Base-by-base conservation (phyloP, 768 basidiomycete species). In the Collybia sp. region DNA sequence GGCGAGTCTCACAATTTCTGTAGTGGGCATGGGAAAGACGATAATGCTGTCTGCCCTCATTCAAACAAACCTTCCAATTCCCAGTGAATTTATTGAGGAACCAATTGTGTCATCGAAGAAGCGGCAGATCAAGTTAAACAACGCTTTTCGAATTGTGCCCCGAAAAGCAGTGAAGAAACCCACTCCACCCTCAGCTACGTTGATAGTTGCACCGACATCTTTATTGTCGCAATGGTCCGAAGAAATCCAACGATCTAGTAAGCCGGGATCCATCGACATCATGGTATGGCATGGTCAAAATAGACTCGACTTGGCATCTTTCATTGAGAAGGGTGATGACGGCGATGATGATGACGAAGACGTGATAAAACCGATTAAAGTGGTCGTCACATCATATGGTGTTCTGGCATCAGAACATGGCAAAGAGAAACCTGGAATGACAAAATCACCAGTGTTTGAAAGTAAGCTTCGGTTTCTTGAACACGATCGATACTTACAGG, bases 1-100 rank as follows among this genome's bases (percentile, higher is more conserved):
- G 15, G 16, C 45, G 15, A 16, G 36, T 43, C 52, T 35, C 41
- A 38, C 42, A 33, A n/a, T 35, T 51, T 10, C 40, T 37, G 19
- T 42, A 91, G 89, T 93, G 91, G 91, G 91, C n/a, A 87, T 94
- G 81, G 92, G 92, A 6, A 94, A 94, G 68, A 92, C 91, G 1
- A 93, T 93, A 53, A 93, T 93, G 89, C 64, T 96, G 30, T 89
- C 93, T 1, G 83, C 91, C 9, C 77, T 96, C 43, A 87, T 96
- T 18, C 93, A 94, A 51, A 83, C 80, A 10, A 90, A 85, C 53
- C 77, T 74, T 39, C 25, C 25, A 8, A 25, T 8, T 8, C 76
- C 68, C 5, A 64, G 71, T 3, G 72, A 80, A 16, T 57, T 67
- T 15, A 61, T 67, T 15, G 53, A 66, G 10, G 54, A 62, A n/a